Evolutionary conservation across 352 stramenopile species (phyloP).

Genomic region (Phytophthora sansomeana): DNA sequence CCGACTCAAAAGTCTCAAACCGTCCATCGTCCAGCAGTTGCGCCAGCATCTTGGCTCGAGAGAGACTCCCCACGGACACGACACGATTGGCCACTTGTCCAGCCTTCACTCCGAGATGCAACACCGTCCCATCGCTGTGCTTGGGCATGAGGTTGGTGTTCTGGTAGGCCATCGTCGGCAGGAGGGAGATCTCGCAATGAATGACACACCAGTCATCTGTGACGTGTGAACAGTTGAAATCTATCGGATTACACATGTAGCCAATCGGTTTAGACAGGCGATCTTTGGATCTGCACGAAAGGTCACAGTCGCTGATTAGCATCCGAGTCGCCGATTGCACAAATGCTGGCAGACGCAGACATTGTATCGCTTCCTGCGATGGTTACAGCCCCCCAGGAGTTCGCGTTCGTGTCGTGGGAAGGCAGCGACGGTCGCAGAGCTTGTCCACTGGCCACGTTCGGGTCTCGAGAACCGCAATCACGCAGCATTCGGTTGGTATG

Average conservation of each 20-base stretch:
- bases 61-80: constrained; percentile 54
- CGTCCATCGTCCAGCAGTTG: constrained; percentile 39
- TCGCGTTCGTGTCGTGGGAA: constrained; percentile 71
- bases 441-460: constrained; percentile 75
- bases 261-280: constrained; percentile 32
- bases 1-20: constrained; percentile 44
- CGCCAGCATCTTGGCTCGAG: constrained; percentile 43
- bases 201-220: neutral
- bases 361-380: constrained; percentile 12
- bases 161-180: constrained; percentile 43
- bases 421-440: constrained; percentile 42
- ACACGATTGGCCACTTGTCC: constrained; percentile 60
- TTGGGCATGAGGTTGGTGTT: constrained; percentile 57
- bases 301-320: constrained; percentile 39
- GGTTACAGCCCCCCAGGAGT: constrained; percentile 30
- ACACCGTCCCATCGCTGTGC: constrained; percentile 48
- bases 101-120: constrained; percentile 52
- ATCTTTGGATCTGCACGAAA: constrained; percentile 46
- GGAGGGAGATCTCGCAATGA: constrained; percentile 2
- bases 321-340: neutral
- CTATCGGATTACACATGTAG: neutral
- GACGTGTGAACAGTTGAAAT: constrained; percentile 2
- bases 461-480: constrained; percentile 36
- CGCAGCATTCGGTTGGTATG: constrained; percentile 52
- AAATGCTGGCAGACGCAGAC: constrained; percentile 3